Base-by-base conservation (phyloP, 106 monocot genomes). In the Hemerocallis citrina region DNA sequence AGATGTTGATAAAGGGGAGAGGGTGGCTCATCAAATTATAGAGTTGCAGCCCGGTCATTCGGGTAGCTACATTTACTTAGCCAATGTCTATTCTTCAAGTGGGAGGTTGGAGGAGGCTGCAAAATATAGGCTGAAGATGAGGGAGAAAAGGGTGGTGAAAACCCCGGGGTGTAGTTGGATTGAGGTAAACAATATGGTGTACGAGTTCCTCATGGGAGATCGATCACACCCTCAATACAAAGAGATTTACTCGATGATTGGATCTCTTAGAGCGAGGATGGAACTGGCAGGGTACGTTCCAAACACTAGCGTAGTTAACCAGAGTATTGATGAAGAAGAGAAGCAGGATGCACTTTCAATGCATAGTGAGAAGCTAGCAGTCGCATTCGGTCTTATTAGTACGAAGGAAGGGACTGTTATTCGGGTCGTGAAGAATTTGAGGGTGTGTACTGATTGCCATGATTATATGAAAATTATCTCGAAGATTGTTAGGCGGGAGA, bases 111-210 rank as follows among this genome's bases (percentile, higher is more conserved):
- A 76, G 25, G 70, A 69, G 25, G 68, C 69, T 7, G 69, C 75
- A 1, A 51, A 64, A 15, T 69, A 55, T 39, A 17, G 68, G 19
- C 5, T 63, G 10, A 37, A 23, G 64, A 69, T 76, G 75, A 55
- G 64, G n/a, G 58, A 65, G n/a, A 63, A 70, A 7, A 11, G 34
- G 17, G 70, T 65, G 39, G 34, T 20, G 14, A 76, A 70, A 59
- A 70, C 38, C 14, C 75, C 75, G 5, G 70, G 75, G 10, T 76
- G 75, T 64, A 76, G 75, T 44, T 76, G 69, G 75, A 76, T 65
- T 16, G 75, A 76, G 39, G 52, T 70, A 4, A 64, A 69, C 21
- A 45, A 64, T 20, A 34, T 22, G 4, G 75, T 69, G 13, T 47
- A 69, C 31, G 75, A 76, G 34, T 76, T 76, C 34, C 65, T 76